Evolutionary conservation across 1,284 basidiomycete genomes (phyloP).

Genomic region (Porodaedalea pini): DNA sequence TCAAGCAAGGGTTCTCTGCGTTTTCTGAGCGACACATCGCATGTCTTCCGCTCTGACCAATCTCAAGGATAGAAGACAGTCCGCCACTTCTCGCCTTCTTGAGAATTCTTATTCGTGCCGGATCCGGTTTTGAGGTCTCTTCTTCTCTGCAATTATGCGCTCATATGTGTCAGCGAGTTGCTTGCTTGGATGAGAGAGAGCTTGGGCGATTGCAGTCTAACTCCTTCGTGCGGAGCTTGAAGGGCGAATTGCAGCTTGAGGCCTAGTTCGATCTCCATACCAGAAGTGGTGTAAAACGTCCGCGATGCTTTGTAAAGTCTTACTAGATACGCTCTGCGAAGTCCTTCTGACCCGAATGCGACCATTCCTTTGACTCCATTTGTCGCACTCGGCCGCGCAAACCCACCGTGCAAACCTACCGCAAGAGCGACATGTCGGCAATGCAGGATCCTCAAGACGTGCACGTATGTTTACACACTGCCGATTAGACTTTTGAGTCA

Average conservation of each 20-base stretch:
- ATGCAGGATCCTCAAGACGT: background rate
- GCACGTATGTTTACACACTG: background rate
- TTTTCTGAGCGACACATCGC: background rate
- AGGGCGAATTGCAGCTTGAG: background rate
- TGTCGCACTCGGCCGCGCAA: background rate
- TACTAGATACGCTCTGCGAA: background rate
- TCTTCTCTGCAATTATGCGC: background rate
- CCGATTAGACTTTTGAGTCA: background rate
- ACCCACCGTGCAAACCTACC: background rate
- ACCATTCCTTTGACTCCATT: background rate
- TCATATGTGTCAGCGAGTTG: background rate
- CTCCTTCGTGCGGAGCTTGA: slow-evolving; percentile 1
- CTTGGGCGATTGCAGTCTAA: background rate
- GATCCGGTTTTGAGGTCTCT: background rate
- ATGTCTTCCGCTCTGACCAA: background rate
- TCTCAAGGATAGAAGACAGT: no score
- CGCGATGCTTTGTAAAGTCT: background rate
- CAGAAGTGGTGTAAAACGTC: background rate
- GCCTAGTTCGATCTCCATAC: background rate
- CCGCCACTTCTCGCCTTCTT: background rate
- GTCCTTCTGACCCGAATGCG: slow-evolving; percentile 2
- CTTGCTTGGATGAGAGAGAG: background rate
- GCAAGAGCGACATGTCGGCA: background rate
- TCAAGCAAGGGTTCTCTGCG: background rate
- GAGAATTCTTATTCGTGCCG: background rate